Conservation (phyloP, 2,329 filamentous ascomycete genomes). For the Neopestalotiopsis sp. region DNA sequence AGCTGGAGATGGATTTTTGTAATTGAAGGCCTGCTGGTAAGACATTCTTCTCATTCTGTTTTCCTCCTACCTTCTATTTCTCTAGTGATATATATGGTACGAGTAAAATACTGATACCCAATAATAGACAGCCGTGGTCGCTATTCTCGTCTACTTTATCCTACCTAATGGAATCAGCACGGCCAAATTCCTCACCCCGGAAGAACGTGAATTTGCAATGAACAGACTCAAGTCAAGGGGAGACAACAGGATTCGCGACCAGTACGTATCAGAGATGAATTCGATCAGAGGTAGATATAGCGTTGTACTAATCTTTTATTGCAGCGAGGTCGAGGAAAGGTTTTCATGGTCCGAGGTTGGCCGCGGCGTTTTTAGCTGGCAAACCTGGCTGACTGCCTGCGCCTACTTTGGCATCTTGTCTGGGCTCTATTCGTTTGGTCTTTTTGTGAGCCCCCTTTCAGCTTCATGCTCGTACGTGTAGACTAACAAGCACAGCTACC, state of each 20-base stretch:
- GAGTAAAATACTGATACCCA: constrained; percentile 15
- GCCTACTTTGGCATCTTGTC: constrained; percentile 66
- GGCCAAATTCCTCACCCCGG: constrained; percentile 56
- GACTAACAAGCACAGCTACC: constrained; percentile 51
- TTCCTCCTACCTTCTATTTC: too few species aligned
- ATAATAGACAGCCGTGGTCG: constrained; percentile 58
- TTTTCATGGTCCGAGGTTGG: constrained; percentile 68
- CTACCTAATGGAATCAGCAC: constrained; percentile 62
- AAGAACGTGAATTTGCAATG: constrained; percentile 57
- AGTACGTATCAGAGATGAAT: not conserved
- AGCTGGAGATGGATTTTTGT: constrained; percentile 70
- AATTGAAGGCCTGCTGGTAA: constrained; percentile 60
- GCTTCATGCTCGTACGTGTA: not conserved
- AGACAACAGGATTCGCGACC: not conserved
- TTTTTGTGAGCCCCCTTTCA: constrained; percentile 57
- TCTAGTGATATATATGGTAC: too few species aligned
- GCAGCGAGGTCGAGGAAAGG: constrained; percentile 45
- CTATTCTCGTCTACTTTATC: constrained; percentile 54
- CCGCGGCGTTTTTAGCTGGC: constrained; percentile 64
- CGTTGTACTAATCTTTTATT: constrained; percentile 2
- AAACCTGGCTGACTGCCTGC: constrained; percentile 67
- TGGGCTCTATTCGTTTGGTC: constrained; percentile 66
- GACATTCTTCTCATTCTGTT: constrained; percentile 21
- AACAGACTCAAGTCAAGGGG: constrained; percentile 45
- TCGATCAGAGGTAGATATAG: too few species aligned